A percentile compares a stretch with the other conserved stretches of the same genome.
phyloP scores from a whole-genome alignment of 2,329 filamentous ascomycete genomes.

The Amylocarpus encephaloides region DNA sequence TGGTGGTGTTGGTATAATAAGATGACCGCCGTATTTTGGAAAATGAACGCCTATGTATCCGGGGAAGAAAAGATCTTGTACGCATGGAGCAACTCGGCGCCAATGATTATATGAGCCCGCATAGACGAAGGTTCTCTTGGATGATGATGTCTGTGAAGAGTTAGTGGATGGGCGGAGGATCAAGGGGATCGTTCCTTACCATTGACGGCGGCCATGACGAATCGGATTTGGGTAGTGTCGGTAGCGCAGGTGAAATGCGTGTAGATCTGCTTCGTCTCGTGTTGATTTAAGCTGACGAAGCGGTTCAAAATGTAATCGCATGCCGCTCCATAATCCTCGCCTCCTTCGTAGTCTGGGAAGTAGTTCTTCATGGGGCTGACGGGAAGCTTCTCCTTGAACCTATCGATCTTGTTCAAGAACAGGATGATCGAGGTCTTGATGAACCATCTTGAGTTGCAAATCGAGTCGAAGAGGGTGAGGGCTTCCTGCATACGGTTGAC shows the following conservation, averaged over 20 bases:
- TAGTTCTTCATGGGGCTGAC: constrained; percentile 82
- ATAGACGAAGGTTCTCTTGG: constrained; percentile 96
- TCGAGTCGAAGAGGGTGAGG: constrained; percentile 77
- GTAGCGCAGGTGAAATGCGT: constrained; percentile 99
- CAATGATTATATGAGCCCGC: constrained; percentile 75
- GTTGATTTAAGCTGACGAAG: constrained; percentile 97
- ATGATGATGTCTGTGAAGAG: constrained; percentile 84
- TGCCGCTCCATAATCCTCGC: constrained; percentile 88
- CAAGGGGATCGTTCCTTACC: constrained; percentile 50
- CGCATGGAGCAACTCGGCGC: constrained; percentile 10
- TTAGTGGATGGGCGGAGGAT: constrained; percentile 36
- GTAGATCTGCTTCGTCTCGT: constrained; percentile 99
- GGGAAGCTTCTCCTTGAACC: constrained; percentile 80
- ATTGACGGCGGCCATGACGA: constrained; percentile 99
- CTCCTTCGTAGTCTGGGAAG: constrained; percentile 88
- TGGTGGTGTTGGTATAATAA: constrained; percentile 29
- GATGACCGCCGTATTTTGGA: constrained; percentile 27
- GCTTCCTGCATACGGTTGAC: constrained; percentile 94
- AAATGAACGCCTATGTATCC: constrained; percentile 29
- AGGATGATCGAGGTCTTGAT: constrained; percentile 84
- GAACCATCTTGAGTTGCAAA: constrained; percentile 86
- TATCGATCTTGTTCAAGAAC: constrained; percentile 86
- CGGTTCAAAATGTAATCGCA: constrained; percentile 99
- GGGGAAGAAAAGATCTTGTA: constrained; percentile 20
- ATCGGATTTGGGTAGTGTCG: constrained; percentile 96